Conservation (phyloP, 2,329 filamentous ascomycete species). For the Paracorniculantispora psalliotae region DNA sequence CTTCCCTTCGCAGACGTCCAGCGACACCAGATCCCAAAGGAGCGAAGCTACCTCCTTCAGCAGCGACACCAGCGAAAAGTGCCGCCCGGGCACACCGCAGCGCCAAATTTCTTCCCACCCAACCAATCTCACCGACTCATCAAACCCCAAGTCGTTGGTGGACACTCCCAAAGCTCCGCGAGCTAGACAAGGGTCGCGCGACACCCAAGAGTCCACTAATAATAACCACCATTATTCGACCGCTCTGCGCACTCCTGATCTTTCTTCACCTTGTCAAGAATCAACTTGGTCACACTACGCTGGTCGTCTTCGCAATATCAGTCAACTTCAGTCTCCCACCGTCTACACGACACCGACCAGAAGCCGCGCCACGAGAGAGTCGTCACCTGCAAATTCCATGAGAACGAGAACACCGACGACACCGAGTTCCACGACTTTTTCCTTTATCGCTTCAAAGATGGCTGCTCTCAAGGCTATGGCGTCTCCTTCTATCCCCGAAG, state of each 20-base stretch:
- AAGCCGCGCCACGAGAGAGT: conserved; percentile 3
- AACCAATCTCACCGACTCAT: conserved; percentile 7
- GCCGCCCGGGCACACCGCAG: background rate
- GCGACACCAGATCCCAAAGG: background rate
- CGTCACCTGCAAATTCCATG: conserved; percentile 21
- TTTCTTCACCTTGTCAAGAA: conserved; percentile 23
- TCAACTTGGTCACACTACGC: conserved; percentile 18
- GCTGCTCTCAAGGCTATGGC: conserved; percentile 33
- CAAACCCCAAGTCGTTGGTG: background rate
- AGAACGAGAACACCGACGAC: conserved; percentile 20
- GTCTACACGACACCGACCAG: conserved; percentile 10
- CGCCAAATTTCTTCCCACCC: background rate
- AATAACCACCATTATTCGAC: conserved; percentile 7
- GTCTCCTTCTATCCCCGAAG: conserved; percentile 18
- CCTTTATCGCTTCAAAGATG: conserved; percentile 43
- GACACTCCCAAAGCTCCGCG: conserved; percentile 5
- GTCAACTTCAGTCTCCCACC: background rate
- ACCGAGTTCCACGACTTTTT: conserved; percentile 33
- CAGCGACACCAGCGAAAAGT: background rate
- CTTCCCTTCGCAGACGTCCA: background rate
- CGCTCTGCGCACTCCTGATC: conserved; percentile 5
- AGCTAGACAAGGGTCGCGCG: conserved; percentile 12
- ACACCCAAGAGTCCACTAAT: conserved; percentile 1
- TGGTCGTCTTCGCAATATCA: conserved; percentile 8
- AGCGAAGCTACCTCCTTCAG: background rate